These are phyloP conservation scores for Fomitopsis schrenkii DNA, from an alignment of 1,284 basidiomycete genomes.

Conservation along the genomic window DNA sequence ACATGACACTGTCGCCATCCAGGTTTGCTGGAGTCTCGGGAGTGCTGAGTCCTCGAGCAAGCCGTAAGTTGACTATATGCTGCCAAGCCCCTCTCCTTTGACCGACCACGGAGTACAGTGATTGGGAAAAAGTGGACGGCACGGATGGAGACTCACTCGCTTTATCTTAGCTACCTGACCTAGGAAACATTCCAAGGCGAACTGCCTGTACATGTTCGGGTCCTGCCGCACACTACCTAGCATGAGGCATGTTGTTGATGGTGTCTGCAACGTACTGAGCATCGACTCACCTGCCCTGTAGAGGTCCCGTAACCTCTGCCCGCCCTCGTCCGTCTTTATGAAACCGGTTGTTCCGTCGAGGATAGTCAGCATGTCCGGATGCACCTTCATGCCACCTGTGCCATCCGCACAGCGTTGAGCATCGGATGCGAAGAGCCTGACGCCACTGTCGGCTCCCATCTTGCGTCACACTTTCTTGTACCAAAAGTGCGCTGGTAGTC, in stretches of 20 bases:
- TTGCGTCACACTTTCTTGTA: neutral
- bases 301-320: slow-evolving; percentile 33
- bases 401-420: slow-evolving; percentile 3
- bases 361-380: slow-evolving; percentile 35
- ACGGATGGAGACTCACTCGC: slow-evolving; percentile 19
- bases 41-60: no score
- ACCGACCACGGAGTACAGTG: no score
- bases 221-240: slow-evolving; percentile 27
- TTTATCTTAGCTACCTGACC: slow-evolving; percentile 30
- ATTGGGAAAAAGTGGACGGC: no score
- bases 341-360: slow-evolving; percentile 31
- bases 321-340: slow-evolving; percentile 27
- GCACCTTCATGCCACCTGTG: slow-evolving; percentile 31
- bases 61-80: no score
- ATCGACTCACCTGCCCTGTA: slow-evolving; percentile 31
- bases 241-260: neutral
- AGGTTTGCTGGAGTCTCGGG: no score
- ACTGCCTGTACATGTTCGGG: slow-evolving; percentile 29
- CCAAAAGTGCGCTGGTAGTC: no score
- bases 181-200: slow-evolving; percentile 34
- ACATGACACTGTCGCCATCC: no score
- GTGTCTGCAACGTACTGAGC: neutral
- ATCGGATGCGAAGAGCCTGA: neutral
- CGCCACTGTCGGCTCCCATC: neutral
- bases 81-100: no score